phyloP scores from a whole-genome alignment of 352 stramenopile species.

The Globisporangium heterothallicum region DNA sequence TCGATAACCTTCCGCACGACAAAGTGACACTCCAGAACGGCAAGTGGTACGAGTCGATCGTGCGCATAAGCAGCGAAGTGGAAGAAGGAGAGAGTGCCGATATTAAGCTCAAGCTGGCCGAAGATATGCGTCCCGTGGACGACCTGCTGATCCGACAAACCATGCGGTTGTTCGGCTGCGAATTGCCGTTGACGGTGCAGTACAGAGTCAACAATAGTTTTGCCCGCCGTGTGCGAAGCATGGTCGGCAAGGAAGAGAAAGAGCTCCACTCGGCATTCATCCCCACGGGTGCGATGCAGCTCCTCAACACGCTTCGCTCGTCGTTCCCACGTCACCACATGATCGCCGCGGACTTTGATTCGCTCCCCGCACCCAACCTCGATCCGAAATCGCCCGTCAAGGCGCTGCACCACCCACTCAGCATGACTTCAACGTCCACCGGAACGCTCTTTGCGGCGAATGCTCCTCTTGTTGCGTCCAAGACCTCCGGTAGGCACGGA shows the following conservation, averaged over 20 bases:
- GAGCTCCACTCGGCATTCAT: slow-evolving; percentile 77
- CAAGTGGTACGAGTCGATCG: slow-evolving; percentile 74
- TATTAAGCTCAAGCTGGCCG: slow-evolving; percentile 25
- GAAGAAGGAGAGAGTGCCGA: background rate
- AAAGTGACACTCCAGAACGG: slow-evolving; percentile 75
- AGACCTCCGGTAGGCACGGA: slow-evolving; percentile 40
- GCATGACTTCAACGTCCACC: slow-evolving; percentile 54
- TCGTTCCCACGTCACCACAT: slow-evolving; percentile 84
- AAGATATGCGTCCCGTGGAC: slow-evolving; percentile 43
- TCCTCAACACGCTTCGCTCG: slow-evolving; percentile 73
- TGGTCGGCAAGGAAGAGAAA: slow-evolving; percentile 45
- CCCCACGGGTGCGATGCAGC: slow-evolving; percentile 81
- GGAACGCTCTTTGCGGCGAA: slow-evolving; percentile 76
- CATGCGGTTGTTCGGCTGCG: slow-evolving; percentile 64
- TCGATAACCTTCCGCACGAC: slow-evolving; percentile 91
- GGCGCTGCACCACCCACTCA: slow-evolving; percentile 55
- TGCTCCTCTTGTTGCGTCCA: slow-evolving; percentile 84
- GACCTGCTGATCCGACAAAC: slow-evolving; percentile 75
- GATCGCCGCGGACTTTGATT: slow-evolving; percentile 87
- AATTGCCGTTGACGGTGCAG: slow-evolving; percentile 53
- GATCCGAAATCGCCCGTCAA: slow-evolving; percentile 40
- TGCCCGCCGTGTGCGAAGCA: slow-evolving; percentile 39
- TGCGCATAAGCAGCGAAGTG: slow-evolving; percentile 24
- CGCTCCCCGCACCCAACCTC: slow-evolving; percentile 68
- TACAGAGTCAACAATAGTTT: slow-evolving; percentile 58